A percentile compares a stretch with the other conserved stretches of the same genome.
phyloP scores from a whole-genome alignment of 371 early-diverging fungal genomes.

The Batkoa obscura region DNA sequence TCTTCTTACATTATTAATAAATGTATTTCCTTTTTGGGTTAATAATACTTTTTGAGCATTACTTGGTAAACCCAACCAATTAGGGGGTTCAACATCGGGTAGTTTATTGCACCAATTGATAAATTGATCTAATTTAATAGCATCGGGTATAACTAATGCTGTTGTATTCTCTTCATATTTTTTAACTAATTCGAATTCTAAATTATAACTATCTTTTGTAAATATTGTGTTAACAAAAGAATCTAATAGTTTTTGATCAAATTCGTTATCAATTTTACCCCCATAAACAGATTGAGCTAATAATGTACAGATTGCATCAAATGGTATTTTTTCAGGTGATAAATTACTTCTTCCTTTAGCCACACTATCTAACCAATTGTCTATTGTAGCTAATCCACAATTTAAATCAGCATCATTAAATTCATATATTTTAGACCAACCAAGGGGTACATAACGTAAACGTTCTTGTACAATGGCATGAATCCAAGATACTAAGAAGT shows the following conservation, averaged over 20 bases:
- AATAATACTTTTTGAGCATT: constrained; percentile 85
- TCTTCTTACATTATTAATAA: constrained; percentile 64
- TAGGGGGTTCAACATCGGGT: constrained; percentile 87
- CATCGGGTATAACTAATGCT: constrained; percentile 62
- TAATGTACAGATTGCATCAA: constrained; percentile 77
- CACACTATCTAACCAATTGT: constrained; percentile 71
- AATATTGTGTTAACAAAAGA: constrained; percentile 75
- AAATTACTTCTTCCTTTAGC: constrained; percentile 74
- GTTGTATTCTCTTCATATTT: constrained; percentile 17
- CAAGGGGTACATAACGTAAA: constrained; percentile 86
- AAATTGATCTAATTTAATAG: constrained; percentile 70
- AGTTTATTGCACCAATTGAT: constrained; percentile 68
- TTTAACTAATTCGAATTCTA: constrained; percentile 56
- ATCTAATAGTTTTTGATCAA: constrained; percentile 71
- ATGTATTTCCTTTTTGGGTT: constrained; percentile 39
- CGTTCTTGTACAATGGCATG: constrained; percentile 91
- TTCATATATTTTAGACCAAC: constrained; percentile 93
- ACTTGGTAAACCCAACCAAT: constrained; percentile 89
- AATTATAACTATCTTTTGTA: constrained; percentile 57
- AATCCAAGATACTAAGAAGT: constrained; percentile 91
- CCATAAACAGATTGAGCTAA: constrained; percentile 86
- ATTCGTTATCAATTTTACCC: constrained; percentile 85
- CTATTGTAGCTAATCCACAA: constrained; percentile 71
- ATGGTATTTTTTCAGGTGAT: constrained; percentile 87
- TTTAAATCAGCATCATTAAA: constrained; percentile 95